Base-by-base conservation (phyloP, 805 yeast species). In the Ogataea dorogensis region DNA sequence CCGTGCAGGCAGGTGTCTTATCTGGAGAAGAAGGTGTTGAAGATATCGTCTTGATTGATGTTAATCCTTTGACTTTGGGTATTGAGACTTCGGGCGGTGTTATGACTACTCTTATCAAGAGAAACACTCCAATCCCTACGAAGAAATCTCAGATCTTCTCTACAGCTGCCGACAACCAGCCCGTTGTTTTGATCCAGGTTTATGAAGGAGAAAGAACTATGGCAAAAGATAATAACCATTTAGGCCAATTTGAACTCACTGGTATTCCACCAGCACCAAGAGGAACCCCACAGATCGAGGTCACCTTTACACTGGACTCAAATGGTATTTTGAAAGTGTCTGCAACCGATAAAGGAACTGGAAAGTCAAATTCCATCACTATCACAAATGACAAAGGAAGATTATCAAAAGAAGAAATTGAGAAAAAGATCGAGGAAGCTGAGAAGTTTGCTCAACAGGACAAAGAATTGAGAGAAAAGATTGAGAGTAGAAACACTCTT, bases 41-140 rank as follows among this genome's bases (percentile, higher is more conserved):
- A 56, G 93, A 84, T 61, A 81, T 84, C 54, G 91, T 91, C 48
- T 73, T 88, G 59, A 76, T 89, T 58, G 97, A 88, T 70, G 96
- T 88, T 47, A 86, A 89, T 56, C 95, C 97, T 56, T 78, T 88
- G 61, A 88, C 97, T 37, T 67, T 88, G 49, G 97, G 97, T 75
- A 89, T 88, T 63, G 96, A 88, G 71, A 89, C 96, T 53, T 83
- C 95, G 37, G 96, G 97, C 64, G 96, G 96, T 68, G 94, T 88
- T 50, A 88, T 88, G 97, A 88, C 96, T 51, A 86, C 89, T 59
- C 77, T 88, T 65, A 88, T 88, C 64, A 84, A 85, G 69, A 84
- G 96, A 76, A 88, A 88, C 71, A 85, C 96, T 37, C 86, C 95
- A 46, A 89, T 88, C 50, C 97, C 97, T 66, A 86, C 96, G 43